Evolutionary conservation across 768 basidiomycete genomes (phyloP), one percentile per base, ranked within the genome.

Genomic region (Hygrophoropsis aurantiaca): DNA sequence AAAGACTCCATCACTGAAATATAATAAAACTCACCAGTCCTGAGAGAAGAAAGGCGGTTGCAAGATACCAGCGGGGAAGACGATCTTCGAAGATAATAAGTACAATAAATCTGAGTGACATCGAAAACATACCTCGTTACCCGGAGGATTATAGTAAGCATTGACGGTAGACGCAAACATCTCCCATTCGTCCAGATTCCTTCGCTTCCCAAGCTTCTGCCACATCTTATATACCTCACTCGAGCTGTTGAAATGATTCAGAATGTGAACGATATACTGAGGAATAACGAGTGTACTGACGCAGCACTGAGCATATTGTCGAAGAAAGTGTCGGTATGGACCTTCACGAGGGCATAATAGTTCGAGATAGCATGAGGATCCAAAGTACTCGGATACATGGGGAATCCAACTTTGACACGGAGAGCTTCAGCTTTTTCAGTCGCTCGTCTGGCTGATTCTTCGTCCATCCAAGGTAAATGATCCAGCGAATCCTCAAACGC

Each of bases 61-160:
- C 15, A 98, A 70, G 58, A 98, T 94, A 20, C 97, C 97, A 18
- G 97, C 95, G 8, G 97, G 94, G 72, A 99, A 97, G 18, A 93
- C 90, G 42, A 94, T 93, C 85, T 90, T 49, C 37, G 11, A 40
- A 4, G 23, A 36, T 43, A 25, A 46, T 5, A 1, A 11, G n/a
- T 13, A n/a, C 11, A 10, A 39, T 32, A 2, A 3, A 26, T 19
- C 23, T 10, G 6, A 19, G 5, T 5, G 11, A 32, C 11, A 20
- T 10, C 11, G 18, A 26, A 9, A 18, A 42, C 68, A 32, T 50
- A 89, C 89, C 75, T 95, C 93, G 53, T 93, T 94, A 2, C 86
- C 82, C 9, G 90, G 86, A 25, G 92, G 86, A 51, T 84, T 85
- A 69, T 84, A 92, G 67, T 94, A 94, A 1, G 93, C 93, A 60